Evolutionary conservation across 805 yeast genomes (phyloP), one percentile per base, ranked within the genome.

Genomic region (Candida boidinii): DNA sequence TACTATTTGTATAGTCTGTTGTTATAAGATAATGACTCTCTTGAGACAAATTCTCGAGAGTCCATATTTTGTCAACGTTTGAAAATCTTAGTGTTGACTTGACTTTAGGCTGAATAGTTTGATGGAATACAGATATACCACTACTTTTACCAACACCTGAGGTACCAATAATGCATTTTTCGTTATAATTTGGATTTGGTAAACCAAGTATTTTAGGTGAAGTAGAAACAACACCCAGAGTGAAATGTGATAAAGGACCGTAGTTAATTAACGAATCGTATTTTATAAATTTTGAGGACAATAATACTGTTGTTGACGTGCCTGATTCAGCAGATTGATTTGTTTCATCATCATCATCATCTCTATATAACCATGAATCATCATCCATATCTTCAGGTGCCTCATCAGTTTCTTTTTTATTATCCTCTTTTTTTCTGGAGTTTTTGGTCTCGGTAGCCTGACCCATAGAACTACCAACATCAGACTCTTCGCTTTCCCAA

Each of bases 21-120:
- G 94, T 80, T 15, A 85, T 66, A 30, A 85, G 59, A 48, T 70
- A 83, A 46, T 75, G 75, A 21, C 64, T 62, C 30, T 59, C 56
- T 2, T 53, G 60, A 19, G 45, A 45, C 7, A 31, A 39, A 26
- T 51, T 51, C 38, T 62, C 56, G 19, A 84, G 54, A 26, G 82
- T 80, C 94, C 94, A 87, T 46, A 83, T 67, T 44, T 78, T 73
- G 42, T 78, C 73, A 22, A 81, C 78, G 48, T 76, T 80, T 15
- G 79, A 79, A 46, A 82, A 82, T 39, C 73, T 76, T 33, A 84
- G 64, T 3, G 87, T 76, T 2, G 84, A 73, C 32, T 73, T 70
- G 7, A 86, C 70, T 0, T 51, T 53, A 1, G 95, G 94, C 37
- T 76, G 76, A 11, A 86, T 66, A 3, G 80, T 66, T 5, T 86